Evolutionary conservation across 148 eudicot species (phyloP).

Genomic region (Rhododendron williamsianum): DNA sequence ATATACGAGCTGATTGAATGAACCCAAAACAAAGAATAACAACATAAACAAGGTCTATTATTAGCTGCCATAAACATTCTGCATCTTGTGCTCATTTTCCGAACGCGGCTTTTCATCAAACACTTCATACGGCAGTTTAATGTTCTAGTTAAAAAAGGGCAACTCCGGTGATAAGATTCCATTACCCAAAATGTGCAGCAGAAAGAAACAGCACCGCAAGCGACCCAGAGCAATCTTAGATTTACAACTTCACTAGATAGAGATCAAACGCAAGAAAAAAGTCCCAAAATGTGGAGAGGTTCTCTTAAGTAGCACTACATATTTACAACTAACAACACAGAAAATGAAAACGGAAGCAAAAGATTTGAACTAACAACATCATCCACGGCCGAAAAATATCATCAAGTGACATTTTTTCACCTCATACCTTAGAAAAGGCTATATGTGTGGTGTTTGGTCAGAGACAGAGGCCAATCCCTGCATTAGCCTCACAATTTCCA

Average conservation of each 20-base stretch:
- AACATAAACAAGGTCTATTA: too few relatives aligned
- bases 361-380: not conserved
- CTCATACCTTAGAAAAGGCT: not conserved
- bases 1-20: too few relatives aligned
- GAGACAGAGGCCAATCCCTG: slow-evolving; percentile 50
- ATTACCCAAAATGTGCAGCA: not conserved
- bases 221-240: not conserved
- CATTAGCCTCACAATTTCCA: slow-evolving; percentile 43
- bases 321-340: not conserved
- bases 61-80: too few relatives aligned
- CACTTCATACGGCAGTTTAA: too few relatives aligned
- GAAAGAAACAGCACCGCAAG: not conserved
- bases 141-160: not conserved
- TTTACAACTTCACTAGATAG: not conserved
- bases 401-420: not conserved
- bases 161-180: not conserved
- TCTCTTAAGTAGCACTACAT: not conserved
- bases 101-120: too few relatives aligned
- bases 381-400: not conserved
- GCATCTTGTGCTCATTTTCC: too few relatives aligned
- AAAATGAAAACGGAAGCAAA: not conserved
- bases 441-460: slow-evolving; percentile 22
- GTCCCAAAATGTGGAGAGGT: not conserved
- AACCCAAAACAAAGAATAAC: too few relatives aligned
- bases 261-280: not conserved